Base-by-base conservation (phyloP, 352 stramenopile genomes). In the Discostella stelligera region DNA sequence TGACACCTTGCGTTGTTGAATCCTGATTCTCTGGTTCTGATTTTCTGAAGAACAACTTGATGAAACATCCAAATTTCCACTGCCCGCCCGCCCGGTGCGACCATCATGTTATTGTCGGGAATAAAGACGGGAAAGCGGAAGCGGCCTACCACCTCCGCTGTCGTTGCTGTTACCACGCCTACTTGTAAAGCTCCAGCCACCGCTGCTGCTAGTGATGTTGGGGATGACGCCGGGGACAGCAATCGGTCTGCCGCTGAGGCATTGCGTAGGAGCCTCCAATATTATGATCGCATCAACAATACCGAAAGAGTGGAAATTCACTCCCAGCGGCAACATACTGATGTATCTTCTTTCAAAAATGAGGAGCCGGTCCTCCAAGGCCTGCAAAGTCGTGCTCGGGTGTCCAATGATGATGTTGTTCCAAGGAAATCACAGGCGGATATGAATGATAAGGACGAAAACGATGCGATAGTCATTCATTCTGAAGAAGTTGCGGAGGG, bases 101-200 rank as follows among this genome's bases (percentile, higher is more conserved):
- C 27, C 27, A 32, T 14, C 2, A 44, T 11, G 2, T 89, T 90
- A 81, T 52, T 90, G 10, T 84, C 77, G 8, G 81, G 84, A 74
- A 89, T 90, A 48, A 80, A 79, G 56, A 83, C 61, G 11, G 84
- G 84, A 3, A 90, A 90, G 63, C 63, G 71, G 16, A 90, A 90
- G 62, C 59, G 66, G n/a, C 61, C 61, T 1, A 39, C 41, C 25
- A 20, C 37, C 16, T 39, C 66, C 27, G 25, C 18, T n/a, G n/a
- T 7, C 13, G 16, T 25, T 20, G 52, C 11, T 4, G 16, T 25
- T 20, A 30, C 11, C 32, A 13, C 66, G 16, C 21, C 66, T 18
- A 46, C 11, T n/a, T 16, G 13, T 27, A 18, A 58, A 14, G 50
- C 50, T 54, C 9, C 16, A 61, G 16, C 41, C 50, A 44, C 48